Percentiles rank a stretch among this genome's conserved stretches.
Evolutionary conservation across 2,329 filamentous ascomycete species (phyloP).

Genomic region (Colletotrichum sp.): DNA sequence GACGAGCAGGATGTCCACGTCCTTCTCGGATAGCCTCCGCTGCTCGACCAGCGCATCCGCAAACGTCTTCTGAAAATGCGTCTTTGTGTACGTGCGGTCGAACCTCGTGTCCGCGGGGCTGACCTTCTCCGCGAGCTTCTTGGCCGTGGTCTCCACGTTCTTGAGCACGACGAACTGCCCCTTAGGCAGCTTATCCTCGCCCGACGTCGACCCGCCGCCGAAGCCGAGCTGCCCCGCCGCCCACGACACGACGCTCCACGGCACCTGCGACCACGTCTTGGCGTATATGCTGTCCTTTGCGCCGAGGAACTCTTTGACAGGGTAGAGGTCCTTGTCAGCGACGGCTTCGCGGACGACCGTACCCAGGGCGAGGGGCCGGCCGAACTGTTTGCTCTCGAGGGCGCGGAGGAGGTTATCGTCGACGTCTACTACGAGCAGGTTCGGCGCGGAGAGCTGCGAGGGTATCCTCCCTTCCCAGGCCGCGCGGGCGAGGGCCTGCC

Average conservation of each 20-base stretch:
- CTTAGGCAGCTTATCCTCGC: slow-evolving; percentile 61
- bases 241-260: slow-evolving; percentile 78
- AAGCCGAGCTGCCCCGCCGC: slow-evolving; percentile 74
- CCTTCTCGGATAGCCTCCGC: slow-evolving; percentile 61
- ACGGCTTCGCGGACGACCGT: slow-evolving; percentile 80
- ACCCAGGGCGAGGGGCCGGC: slow-evolving; percentile 80
- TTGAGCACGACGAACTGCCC: slow-evolving; percentile 70
- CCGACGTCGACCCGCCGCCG: slow-evolving; percentile 44
- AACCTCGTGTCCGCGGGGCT: slow-evolving; percentile 49
- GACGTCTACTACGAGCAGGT: slow-evolving; percentile 57
- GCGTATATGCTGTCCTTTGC: slow-evolving; percentile 73
- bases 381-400: slow-evolving; percentile 79
- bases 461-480: slow-evolving; percentile 62
- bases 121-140: slow-evolving; percentile 54
- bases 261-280: slow-evolving; percentile 69
- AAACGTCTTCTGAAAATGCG: slow-evolving; percentile 67
- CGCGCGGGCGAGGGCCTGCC: slow-evolving; percentile 73
- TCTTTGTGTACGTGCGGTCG: slow-evolving; percentile 71
- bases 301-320: slow-evolving; percentile 70
- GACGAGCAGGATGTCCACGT: slow-evolving; percentile 72
- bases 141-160: slow-evolving; percentile 65
- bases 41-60: slow-evolving; percentile 54
- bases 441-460: slow-evolving; percentile 43
- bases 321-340: slow-evolving; percentile 70
- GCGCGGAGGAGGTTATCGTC: slow-evolving; percentile 71